Evolutionary conservation across 2,329 filamentous ascomycete species (phyloP), one percentile per base, ranked within the genome.

Genomic region (Remersonia thermophila): DNA sequence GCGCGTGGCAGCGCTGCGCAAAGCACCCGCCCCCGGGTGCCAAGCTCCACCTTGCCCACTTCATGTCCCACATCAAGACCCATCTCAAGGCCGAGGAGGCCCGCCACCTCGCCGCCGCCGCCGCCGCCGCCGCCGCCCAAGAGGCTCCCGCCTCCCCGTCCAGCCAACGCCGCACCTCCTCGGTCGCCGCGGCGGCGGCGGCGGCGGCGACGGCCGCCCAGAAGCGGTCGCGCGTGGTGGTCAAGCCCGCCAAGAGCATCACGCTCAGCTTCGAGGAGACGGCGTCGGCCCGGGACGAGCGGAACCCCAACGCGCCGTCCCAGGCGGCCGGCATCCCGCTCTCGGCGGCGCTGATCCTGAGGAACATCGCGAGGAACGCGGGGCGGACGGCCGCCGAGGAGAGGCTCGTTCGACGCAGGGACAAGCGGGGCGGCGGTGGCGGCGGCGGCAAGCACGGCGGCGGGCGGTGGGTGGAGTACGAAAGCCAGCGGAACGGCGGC

Each of bases 281-380:
- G 3, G 55, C 64, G 30, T 66, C 64, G 27, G 63, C 65, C 25
- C 66, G 68, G 9, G 72, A 77, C 47, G 71, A 75, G 52, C 62
- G 67, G 32, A 73, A 74, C 43, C 67, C 69, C 9, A 70, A 75
- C 41, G 65, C 64, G 7, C 60, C 67, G 4, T 61, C 67, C 2
- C 71, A 85, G 50, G 78, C 83, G 2, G 80, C 79, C 1, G 83
- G 83, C 4, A 77, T 89, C 26, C 81, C 83, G n/a, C 66, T 89
- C 6, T 83, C 80, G 37, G 80, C 81, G 2, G 77, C 81, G 11
- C 65, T 89, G 18, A 80, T 91, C 26, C 66, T 91, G 31, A 73
- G 83, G 20, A 91, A 91, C 53, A 73, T 91, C 42, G 83, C 83
- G 10, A 69, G 67, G 45, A 82, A 80, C 48, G 62, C 76, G 13